phyloP scores from a whole-genome alignment of 1,284 basidiomycete species.

The Boletus subluridellus region DNA sequence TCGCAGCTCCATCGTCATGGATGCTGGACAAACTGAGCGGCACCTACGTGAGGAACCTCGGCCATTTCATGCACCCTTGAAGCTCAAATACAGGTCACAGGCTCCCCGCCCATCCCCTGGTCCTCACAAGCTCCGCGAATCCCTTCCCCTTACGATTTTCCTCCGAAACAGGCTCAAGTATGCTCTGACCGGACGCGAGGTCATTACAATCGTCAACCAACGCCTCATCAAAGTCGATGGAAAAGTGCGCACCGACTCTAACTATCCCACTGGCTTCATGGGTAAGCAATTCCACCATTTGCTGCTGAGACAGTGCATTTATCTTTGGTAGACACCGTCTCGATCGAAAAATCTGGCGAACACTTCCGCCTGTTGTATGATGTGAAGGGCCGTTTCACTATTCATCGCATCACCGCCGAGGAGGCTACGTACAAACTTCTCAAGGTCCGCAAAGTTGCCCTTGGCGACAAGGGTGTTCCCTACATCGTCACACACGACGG shows the following conservation, averaged over 20 bases:
- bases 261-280: constrained; percentile 97
- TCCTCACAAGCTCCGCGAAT: constrained; percentile 99
- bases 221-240: constrained; percentile 98
- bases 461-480: constrained; percentile 93
- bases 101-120: constrained; percentile 96
- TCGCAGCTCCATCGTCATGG: constrained; percentile 97
- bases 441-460: constrained; percentile 90
- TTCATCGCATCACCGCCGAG: constrained; percentile 98
- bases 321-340: constrained; percentile 75
- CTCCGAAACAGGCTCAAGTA: constrained; percentile 99
- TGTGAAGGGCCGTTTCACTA: constrained; percentile 98
- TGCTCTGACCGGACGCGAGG: constrained; percentile 95
- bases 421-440: constrained; percentile 98
- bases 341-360: constrained; percentile 98
- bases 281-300: constrained; percentile 50
- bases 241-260: constrained; percentile 98
- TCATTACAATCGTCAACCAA: constrained; percentile 92
- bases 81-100: constrained; percentile 39
- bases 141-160: constrained; percentile 90
- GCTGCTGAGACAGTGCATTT: not conserved
- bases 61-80: not conserved
- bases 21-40: constrained; percentile 99
- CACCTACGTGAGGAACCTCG: constrained; percentile 74
- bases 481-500: constrained; percentile 99
- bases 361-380: constrained; percentile 99